phyloP scores from a whole-genome alignment of 257 asterid genomes.

The Solanum piurae region DNA sequence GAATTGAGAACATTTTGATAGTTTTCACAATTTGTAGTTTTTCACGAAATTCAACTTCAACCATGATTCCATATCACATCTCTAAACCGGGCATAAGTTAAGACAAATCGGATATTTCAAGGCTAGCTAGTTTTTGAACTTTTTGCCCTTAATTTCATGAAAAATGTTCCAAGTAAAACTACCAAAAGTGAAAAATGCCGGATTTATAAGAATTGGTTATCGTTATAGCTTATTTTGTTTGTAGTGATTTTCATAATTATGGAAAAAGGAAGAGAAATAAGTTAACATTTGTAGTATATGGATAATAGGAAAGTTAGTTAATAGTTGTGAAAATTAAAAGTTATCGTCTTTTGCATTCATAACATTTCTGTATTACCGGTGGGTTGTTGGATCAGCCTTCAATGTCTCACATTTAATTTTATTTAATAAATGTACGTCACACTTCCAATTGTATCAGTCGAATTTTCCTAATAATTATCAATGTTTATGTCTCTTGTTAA shows the following conservation, averaged over 20 bases:
- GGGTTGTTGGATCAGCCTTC: constrained; percentile 45
- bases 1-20: too few species aligned
- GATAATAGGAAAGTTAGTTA: background rate
- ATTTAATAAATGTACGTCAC: background rate
- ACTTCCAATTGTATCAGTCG: background rate
- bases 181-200: background rate
- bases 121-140: background rate
- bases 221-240: background rate
- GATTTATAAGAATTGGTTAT: background rate
- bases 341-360: background rate
- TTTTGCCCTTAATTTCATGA: background rate
- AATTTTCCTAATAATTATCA: background rate
- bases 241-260: background rate
- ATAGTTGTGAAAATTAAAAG: background rate
- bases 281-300: background rate
- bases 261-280: background rate
- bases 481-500: constrained; percentile 22
- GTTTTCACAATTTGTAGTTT: too few species aligned
- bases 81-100: rapidly evolving
- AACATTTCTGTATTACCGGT: constrained; percentile 21
- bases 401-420: constrained; percentile 14
- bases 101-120: background rate
- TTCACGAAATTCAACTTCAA: too few species aligned
- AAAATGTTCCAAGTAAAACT: background rate
- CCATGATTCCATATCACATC: too few species aligned